phyloP scores from a whole-genome alignment of 352 stramenopile genomes.

The Phytopythium ostracodes region DNA sequence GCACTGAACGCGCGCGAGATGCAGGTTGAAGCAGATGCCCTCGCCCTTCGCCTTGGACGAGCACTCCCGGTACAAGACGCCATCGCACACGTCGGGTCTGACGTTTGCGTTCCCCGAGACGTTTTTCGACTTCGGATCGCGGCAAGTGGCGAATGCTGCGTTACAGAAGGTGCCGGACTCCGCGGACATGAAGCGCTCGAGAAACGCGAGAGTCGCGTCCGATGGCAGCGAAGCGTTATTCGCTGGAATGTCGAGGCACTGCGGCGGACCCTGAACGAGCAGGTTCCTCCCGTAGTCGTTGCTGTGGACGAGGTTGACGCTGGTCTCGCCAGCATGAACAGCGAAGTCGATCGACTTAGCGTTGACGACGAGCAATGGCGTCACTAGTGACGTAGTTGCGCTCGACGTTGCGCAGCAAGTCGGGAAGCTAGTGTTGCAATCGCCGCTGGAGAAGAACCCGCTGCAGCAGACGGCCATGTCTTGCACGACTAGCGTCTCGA shows the following conservation, averaged over 20 bases:
- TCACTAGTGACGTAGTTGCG: background rate
- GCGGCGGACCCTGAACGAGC: background rate
- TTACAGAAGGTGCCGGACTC: background rate
- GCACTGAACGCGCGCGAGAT: slow-evolving; percentile 20
- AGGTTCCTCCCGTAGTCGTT: background rate
- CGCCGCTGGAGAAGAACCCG: slow-evolving; percentile 18
- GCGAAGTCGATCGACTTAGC: background rate
- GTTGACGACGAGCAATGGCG: background rate
- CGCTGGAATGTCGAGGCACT: background rate
- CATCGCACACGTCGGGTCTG: slow-evolving; percentile 11
- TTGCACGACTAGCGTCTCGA: slow-evolving; percentile 24
- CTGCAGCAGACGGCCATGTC: slow-evolving; percentile 20
- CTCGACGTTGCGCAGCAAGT: slow-evolving; percentile 14
- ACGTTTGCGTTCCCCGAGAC: background rate
- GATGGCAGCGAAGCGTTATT: background rate
- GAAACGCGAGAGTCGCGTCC: background rate
- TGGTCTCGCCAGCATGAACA: background rate
- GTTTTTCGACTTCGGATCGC: background rate
- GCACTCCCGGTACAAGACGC: slow-evolving; percentile 22
- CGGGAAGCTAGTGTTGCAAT: slow-evolving; percentile 23
- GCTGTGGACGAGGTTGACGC: background rate
- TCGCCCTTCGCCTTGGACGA: slow-evolving; percentile 7
- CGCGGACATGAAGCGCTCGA: background rate
- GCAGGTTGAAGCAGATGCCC: slow-evolving; percentile 26
- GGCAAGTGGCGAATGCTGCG: background rate